Conservation (phyloP, 2,329 filamentous ascomycete genomes). For the Aspergillus texensis region DNA sequence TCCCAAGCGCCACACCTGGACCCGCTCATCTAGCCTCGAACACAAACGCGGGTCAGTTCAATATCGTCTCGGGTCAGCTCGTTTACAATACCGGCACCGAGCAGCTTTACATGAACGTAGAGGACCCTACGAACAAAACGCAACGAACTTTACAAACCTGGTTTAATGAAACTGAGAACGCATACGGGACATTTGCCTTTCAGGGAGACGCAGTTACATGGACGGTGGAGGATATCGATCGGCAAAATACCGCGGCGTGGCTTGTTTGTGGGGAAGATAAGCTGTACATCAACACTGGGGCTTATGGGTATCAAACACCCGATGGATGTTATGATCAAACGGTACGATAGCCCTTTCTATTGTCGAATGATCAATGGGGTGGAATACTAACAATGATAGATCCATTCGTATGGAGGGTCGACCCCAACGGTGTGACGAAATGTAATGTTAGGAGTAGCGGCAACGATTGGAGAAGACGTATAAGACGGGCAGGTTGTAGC, state of each 20-base stretch:
- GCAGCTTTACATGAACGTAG: constrained; percentile 16
- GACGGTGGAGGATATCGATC: constrained; percentile 11
- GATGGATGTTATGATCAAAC: constrained; percentile 16
- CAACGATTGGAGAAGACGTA: too few species aligned
- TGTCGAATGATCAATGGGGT: not conserved
- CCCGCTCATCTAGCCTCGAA: constrained; percentile 10
- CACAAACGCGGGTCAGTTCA: constrained; percentile 16
- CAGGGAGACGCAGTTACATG: constrained; percentile 16
- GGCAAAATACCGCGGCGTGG: constrained; percentile 16
- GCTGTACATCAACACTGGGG: constrained; percentile 15
- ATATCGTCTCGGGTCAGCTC: constrained; percentile 13
- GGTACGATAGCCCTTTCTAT: not conserved
- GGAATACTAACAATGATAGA: not conserved
- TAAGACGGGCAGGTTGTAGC: too few species aligned
- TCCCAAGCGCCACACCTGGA: constrained; percentile 7
- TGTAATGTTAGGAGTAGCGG: too few species aligned
- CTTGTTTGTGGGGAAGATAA: constrained; percentile 12
- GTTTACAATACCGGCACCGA: constrained; percentile 13
- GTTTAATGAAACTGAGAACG: constrained; percentile 15
- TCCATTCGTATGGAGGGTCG: not conserved
- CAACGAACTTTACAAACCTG: constrained; percentile 14
- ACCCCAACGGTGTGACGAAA: not conserved
- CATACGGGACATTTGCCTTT: constrained; percentile 15
- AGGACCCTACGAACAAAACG: constrained; percentile 10
- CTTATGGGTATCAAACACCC: constrained; percentile 12